Base-by-base conservation (phyloP, 441 rosid genomes). In the Isatis lusitanica region DNA sequence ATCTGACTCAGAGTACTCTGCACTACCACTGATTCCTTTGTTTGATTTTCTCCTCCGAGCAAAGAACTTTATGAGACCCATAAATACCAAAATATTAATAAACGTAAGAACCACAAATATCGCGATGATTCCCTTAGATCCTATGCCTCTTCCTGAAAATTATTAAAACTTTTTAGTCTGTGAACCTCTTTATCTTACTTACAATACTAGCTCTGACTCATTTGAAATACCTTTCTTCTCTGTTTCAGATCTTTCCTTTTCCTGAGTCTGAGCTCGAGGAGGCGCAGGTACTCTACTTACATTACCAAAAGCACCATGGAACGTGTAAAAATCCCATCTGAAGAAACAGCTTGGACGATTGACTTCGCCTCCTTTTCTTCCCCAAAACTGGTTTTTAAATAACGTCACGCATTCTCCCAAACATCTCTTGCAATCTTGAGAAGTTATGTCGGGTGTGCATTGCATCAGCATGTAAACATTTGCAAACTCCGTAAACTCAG, bases 271-370 rank as follows among this genome's bases (percentile, higher is more conserved):
- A 40, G 46, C 55, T 30, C 30, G 62, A 39, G 74, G 55, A 57
- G 53, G 63, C 0, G 73, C 59, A 56, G 56, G 70, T 7, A 63
- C 48, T 65, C 53, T 13, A 1, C 63, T 71, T 10, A 52, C 40
- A 30, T 56, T 70, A 7, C 26, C 63, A 39, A 63, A 73, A 42
- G 56, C 57, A 16, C 46, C 52, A 66, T 63, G 67, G 43, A 80
- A 82, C 1, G 42, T n/a, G 74, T 71, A 80, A 24, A 74, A 9
- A 65, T 83, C 85, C 83, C 82, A 83, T 21, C 80, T 73, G 64
- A 83, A 69, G 31, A 73, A 5, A 73, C 82, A 83, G n/a, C 64
- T 83, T 0, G 80, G 79, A 2, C 12, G 48, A 56, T 13, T 6
- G 39, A 62, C 73, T 11, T 9, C 35, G 5, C 82, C 83, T 17